Percentiles rank a stretch among this genome's conserved stretches.
Conservation (phyloP, 495 filamentous ascomycete genomes). For the Aspergillus conjunctus region DNA sequence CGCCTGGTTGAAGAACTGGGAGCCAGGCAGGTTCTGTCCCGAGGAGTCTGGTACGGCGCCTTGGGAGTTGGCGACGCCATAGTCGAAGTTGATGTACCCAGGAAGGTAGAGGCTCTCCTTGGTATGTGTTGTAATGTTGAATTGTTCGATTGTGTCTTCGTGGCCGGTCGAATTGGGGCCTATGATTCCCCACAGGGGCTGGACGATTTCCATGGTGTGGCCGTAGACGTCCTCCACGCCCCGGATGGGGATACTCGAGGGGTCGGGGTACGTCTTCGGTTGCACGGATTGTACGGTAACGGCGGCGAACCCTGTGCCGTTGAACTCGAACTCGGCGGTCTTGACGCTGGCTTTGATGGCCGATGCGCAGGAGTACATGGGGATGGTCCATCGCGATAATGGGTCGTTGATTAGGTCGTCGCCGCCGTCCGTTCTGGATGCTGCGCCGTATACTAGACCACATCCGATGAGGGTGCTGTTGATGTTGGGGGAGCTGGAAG, state of each 20-base stretch:
- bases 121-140: constrained; percentile 5
- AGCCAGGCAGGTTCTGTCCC: constrained; percentile 23
- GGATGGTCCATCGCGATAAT: constrained; percentile 38
- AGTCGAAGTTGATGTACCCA: constrained; percentile 6
- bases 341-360: constrained; percentile 45
- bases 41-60: not conserved
- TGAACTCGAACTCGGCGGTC: constrained; percentile 37
- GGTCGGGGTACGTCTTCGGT: constrained; percentile 15
- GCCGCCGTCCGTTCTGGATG: constrained; percentile 32
- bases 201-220: not conserved
- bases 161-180: not conserved
- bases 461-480: constrained; percentile 41
- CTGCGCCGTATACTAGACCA: constrained; percentile 40
- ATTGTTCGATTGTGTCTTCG: not conserved
- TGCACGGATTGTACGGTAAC: constrained; percentile 17
- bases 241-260: constrained; percentile 14
- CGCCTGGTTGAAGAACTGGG: constrained; percentile 21
- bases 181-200: constrained; percentile 15
- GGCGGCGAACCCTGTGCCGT: constrained; percentile 28
- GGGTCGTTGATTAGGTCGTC: constrained; percentile 31
- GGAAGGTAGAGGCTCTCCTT: constrained; percentile 8
- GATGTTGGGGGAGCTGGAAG: constrained; percentile 29
- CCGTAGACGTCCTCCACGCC: constrained; percentile 30
- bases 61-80: not conserved
- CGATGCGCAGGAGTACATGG: constrained; percentile 46